phyloP scores from a whole-genome alignment of 371 early-diverging fungal genomes.

The Furculomyces boomerangus region DNA sequence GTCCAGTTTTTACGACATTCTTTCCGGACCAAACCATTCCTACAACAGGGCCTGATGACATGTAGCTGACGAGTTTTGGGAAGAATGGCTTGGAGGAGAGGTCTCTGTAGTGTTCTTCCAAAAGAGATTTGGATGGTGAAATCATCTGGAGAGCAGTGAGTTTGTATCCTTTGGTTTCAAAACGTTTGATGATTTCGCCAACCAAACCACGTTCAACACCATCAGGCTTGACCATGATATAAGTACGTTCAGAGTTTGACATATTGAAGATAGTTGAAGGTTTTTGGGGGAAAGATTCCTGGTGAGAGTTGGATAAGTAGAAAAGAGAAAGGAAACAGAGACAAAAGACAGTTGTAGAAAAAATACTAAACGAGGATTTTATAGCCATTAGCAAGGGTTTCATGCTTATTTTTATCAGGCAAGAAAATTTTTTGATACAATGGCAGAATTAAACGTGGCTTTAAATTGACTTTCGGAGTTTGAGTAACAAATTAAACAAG shows the following conservation, averaged over 20 bases:
- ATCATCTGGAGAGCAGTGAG: conserved; percentile 65
- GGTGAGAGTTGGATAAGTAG: no score
- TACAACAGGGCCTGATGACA: conserved; percentile 57
- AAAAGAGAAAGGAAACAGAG: no score
- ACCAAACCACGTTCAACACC: conserved; percentile 88
- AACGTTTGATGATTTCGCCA: conserved; percentile 90
- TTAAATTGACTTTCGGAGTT: no score
- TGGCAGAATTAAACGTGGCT: no score
- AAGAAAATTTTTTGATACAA: no score
- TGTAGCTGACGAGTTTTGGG: conserved; percentile 72
- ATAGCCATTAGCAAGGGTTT: no score
- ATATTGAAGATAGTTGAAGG: background rate
- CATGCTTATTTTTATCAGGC: no score
- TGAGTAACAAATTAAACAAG: no score
- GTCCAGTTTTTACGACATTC: conserved; percentile 90
- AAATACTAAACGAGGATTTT: no score
- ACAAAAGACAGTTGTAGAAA: no score
- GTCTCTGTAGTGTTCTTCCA: conserved; percentile 95
- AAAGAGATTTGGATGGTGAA: conserved; percentile 51
- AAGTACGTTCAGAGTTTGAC: conserved; percentile 47
- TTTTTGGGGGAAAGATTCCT: no score
- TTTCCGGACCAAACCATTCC: conserved; percentile 90
- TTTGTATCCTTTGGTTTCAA: conserved; percentile 77
- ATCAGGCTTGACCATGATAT: conserved; percentile 64
- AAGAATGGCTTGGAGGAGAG: conserved; percentile 90